Evolutionary conservation across 1,139 yeast species (phyloP), one percentile per base, ranked within the genome.

Genomic region (Yamadazyma buinensis): DNA sequence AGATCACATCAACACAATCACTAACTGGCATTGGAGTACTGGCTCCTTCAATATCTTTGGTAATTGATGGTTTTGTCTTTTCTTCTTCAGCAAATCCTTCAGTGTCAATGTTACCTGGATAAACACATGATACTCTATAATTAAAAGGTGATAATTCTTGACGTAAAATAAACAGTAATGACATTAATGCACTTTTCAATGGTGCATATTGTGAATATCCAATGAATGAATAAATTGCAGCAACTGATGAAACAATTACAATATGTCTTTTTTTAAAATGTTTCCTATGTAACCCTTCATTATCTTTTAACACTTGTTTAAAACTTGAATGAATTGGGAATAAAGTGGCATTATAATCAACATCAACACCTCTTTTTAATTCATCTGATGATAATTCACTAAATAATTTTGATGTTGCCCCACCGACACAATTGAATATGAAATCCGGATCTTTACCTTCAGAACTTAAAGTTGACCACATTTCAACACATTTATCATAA

Each of bases 191-290:
- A 0, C 87, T 80, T 57, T 94, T 94, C 47, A 80, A 59, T 1
- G 99, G 98, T 0, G 92, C 92, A 53, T 94, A 94, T 48, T 87
- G 92, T 0, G 79, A 69, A 55, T 94, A 94, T 0, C 99, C 99
- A 32, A 88, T 84, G 51, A 92, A 82, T 4, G 97, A 87, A 62
- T 77, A 90, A 47, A 83, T 77, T 2, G 95, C 87, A 4, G 83
- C 79, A 6, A 82, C 84, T 1, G 96, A 86, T 0, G 96, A 84
- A 48, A 88, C 79, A 27, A 86, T 67, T 4, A 92, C 71, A 6
- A 94, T 58, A 48, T 85, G 90, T 33, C 90, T 65, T 12, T 41
- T 46, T 43, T 61, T 63, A 40, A 46, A 48, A 14, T 44, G 33
- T 9, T 38, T 29, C 6, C 43, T 42, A 6, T 32, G 29, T 7